Base-by-base conservation (phyloP, 2,329 filamentous ascomycete genomes). In the Phialemonium atrogriseum region DNA sequence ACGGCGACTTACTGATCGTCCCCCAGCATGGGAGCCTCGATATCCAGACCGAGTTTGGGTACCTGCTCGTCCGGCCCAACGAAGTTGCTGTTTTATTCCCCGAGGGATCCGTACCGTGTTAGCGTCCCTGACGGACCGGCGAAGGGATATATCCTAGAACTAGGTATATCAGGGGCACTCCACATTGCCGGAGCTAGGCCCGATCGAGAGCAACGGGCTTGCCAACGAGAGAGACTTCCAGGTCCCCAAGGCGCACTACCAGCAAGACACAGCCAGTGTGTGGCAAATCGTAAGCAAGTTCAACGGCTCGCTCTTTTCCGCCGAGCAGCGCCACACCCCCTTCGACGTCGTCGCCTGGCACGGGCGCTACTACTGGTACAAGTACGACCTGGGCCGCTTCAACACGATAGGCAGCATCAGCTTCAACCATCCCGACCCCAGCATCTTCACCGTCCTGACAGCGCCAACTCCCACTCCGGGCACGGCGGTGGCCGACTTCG, bases 311-410 rank as follows among this genome's bases (percentile, higher is more conserved):
- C 68, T 80, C 22, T 80, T 78, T 45, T 60, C 57, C 14, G 74
- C 69, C 33, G 65, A 63, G 14, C 79, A 84, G 47, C 61, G 60
- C 14, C 78, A 83, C 48, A 77, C 69, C 3, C 79, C 80, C 0
- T 84, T 82, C 45, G 78, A 84, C 42, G 78, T 83, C 1, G 74
- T 82, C 1, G 78, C 76, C 2, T 83, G 79, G 78, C 77, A 82
- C 43, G 78, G 78, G n/a, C 76, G 72, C 31, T 80, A 80, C 44
- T 73, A 74, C 33, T 69, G 68, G 0, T 72, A 64, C 52, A 73
- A 73, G 49, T 74, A 74, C 45, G 68, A 68, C 30, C 48, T 73
- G 4, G 68, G 65, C 7, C 70, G 68, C 35, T 57, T 79, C 60
- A 49, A 80, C 64, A 67, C 68, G 55, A 54, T 73, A 51, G 76